These are phyloP conservation scores for Wickerhamiella nectarea DNA, from an alignment of 805 yeast genomes.

Conservation along the genomic window DNA sequence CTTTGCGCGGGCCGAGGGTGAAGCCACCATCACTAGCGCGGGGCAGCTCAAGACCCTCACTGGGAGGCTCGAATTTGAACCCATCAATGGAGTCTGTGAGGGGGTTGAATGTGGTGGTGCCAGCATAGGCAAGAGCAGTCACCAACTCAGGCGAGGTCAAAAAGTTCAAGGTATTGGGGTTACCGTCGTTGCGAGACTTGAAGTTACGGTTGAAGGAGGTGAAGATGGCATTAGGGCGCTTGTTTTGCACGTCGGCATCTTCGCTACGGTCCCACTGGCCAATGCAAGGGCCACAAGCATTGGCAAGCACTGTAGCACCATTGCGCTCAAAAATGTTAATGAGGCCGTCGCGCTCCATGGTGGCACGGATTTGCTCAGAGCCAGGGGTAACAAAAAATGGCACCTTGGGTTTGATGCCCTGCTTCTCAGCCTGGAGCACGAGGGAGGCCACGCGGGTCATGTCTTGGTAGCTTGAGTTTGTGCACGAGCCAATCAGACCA, in stretches of 20 bases:
- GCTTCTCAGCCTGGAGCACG: constrained; percentile 72
- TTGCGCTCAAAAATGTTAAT: constrained; percentile 64
- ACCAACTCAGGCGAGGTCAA: constrained; percentile 98
- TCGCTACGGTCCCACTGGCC: constrained; percentile 93
- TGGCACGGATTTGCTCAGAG: constrained; percentile 94
- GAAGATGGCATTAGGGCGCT: constrained; percentile 74
- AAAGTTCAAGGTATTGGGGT: constrained; percentile 93
- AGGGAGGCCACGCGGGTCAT: constrained; percentile 93
- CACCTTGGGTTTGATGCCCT: constrained; percentile 78
- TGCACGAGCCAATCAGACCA: constrained; percentile 95
- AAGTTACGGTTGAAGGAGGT: constrained; percentile 97
- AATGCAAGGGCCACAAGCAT: constrained; percentile 99
- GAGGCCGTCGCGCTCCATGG: constrained; percentile 89
- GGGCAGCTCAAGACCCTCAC: constrained; percentile 78
- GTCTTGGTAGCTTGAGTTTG: constrained; percentile 96
- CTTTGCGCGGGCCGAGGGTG: constrained; percentile 48
- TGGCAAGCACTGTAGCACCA: constrained; percentile 88
- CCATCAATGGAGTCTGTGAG: constrained; percentile 69
- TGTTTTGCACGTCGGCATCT: constrained; percentile 48
- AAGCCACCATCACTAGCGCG: constrained; percentile 42
- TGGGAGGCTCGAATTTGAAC: constrained; percentile 65
- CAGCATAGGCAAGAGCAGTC: constrained; percentile 92
- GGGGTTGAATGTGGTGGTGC: constrained; percentile 87
- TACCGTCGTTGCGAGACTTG: constrained; percentile 96
- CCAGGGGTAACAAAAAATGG: constrained; percentile 97